Conservation (phyloP, 1,284 basidiomycete genomes). For the Schizopora paradoxa region DNA sequence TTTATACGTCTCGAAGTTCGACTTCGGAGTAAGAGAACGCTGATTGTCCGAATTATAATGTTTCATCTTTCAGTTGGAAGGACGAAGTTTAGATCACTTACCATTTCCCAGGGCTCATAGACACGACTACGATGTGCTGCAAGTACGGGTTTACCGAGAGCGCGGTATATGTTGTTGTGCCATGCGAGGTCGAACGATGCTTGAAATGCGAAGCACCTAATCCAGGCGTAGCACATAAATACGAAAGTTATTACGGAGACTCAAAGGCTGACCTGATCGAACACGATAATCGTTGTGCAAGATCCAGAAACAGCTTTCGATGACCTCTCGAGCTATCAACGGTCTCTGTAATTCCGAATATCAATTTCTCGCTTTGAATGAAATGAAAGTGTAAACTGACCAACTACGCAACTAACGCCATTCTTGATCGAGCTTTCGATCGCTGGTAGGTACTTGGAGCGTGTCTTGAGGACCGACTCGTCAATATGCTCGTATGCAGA, state of each 20-base stretch:
- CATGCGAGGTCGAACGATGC: slow-evolving; percentile 73
- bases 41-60: too few relatives aligned
- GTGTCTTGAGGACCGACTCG: slow-evolving; percentile 74
- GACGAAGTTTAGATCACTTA: too few relatives aligned
- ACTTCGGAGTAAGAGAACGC: slow-evolving; percentile 58
- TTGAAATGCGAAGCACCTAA: slow-evolving; percentile 69
- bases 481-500: slow-evolving; percentile 77
- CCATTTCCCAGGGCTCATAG: too few relatives aligned
- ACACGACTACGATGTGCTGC: slow-evolving; percentile 4
- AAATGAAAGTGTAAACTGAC: slow-evolving; percentile 34
- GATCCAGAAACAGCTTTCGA: slow-evolving; percentile 63
- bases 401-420: slow-evolving; percentile 71
- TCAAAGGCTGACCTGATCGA: slow-evolving; percentile 43
- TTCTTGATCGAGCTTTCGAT: slow-evolving; percentile 51
- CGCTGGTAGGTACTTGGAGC: slow-evolving; percentile 69
- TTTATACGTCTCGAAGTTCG: slow-evolving; percentile 58
- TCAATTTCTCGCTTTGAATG: slow-evolving; percentile 2
- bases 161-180: slow-evolving; percentile 88
- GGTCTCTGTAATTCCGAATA: slow-evolving; percentile 56
- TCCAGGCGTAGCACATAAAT: neutral
- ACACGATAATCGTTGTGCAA: slow-evolving; percentile 53
- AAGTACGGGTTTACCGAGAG: slow-evolving; percentile 34
- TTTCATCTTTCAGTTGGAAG: too few relatives aligned
- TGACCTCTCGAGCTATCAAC: slow-evolving; percentile 75
- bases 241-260: neutral